phyloP scores from a whole-genome alignment of 148 eudicot species.

The Cornus suecica region DNA sequence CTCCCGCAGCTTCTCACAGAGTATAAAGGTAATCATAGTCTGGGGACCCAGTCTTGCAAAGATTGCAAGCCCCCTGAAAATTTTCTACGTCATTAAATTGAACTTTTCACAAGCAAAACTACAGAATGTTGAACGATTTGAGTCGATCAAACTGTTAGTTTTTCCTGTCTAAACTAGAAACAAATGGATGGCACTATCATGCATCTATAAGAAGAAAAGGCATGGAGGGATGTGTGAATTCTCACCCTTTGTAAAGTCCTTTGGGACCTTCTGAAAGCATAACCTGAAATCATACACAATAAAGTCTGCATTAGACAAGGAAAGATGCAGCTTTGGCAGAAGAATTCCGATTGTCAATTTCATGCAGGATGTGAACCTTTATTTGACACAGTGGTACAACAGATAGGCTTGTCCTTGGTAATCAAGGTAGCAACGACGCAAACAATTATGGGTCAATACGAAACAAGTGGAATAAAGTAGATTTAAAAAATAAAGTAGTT shows the following conservation, averaged over 20 bases:
- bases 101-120: not conserved
- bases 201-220: not conserved
- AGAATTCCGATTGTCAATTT: not conserved
- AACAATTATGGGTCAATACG: not conserved
- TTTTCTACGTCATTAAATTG: not conserved
- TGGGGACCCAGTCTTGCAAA: constrained; percentile 93
- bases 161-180: not conserved
- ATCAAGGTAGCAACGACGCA: not conserved
- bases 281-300: constrained; percentile 48
- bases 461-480: too few relatives aligned
- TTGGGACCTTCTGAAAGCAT: constrained; percentile 71
- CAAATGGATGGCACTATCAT: not conserved
- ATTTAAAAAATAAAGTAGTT: too few relatives aligned
- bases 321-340: not conserved
- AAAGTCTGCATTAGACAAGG: constrained; percentile 10
- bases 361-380: not conserved
- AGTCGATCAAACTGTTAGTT: not conserved
- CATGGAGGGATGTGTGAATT: not conserved
- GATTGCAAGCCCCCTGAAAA: constrained; percentile 68
- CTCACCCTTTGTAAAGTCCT: constrained; percentile 97
- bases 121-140: not conserved
- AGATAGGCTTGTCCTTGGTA: not conserved
- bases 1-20: constrained; percentile 86
- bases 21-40: constrained; percentile 73
- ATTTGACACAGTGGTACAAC: not conserved